Base-by-base conservation (phyloP, 2,329 filamentous ascomycete genomes). In the Amesomyces nigricolor region DNA sequence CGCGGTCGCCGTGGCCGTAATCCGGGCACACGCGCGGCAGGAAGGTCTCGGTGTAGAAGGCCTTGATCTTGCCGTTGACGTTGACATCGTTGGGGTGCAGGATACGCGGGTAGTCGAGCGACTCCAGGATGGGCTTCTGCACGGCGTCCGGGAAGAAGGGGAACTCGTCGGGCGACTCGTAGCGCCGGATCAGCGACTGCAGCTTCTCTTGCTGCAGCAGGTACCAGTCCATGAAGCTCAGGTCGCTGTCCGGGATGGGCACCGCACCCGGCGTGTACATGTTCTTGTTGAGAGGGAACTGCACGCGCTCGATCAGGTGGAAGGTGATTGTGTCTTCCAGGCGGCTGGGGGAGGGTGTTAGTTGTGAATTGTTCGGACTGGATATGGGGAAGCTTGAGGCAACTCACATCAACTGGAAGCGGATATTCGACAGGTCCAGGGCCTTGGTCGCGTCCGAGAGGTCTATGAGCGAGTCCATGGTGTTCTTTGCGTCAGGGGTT, bases 291-390 rank as follows among this genome's bases (percentile, higher is more conserved):
- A 95, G 80, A 4, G 92, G 90, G 72, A 97, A 99, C 71, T 99
- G 94, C n/a, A 92, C 92, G 40, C 94, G 87, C 75, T 99, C 94
- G 67, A 97, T 97, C 39, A 99, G 79, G 73, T 96, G 88, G 73
- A 95, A 96, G 63, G 89, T 95, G 68, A 99, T 97, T 59, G 92
- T 97, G 69, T 99, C 94, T 75, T 99, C 94, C 16, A 97, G 81
- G 17, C 94, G 94, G 67, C 94, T 99, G 67, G 48, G 47, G 47
- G 46, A 4, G 44, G 10, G 40, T 58, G 54, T 52, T 40, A 57
- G 40, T 35, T n/a, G 19, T 48, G 26, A 37, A 7, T 48, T 17
- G 10, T 13, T 32, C 32, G 32, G 9, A 32, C 50, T 16, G 50
- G 4, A 30, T 19, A 3, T 29, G 30, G 53, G 22, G 42, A 43